These are phyloP conservation scores for Yarrowia sp. DNA, from an alignment of 805 yeast species.

Conservation along the genomic window DNA sequence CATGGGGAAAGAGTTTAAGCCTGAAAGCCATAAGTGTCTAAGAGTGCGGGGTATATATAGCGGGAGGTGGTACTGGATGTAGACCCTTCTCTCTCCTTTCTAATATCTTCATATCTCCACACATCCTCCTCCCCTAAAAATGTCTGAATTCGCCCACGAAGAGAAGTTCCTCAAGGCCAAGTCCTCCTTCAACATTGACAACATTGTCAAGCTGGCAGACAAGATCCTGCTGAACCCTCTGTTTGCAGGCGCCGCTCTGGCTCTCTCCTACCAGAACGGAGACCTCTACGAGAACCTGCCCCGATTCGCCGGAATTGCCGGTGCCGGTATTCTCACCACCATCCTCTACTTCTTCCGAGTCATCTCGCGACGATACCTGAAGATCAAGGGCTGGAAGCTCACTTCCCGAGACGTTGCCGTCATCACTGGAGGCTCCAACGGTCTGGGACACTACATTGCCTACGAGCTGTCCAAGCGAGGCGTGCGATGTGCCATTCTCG, in stretches of 20 bases:
- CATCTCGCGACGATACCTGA: slow-evolving; percentile 36
- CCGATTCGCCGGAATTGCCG: slow-evolving; percentile 33
- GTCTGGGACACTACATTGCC: slow-evolving; percentile 76
- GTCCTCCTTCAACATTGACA: slow-evolving; percentile 23
- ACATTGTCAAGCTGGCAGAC: slow-evolving; percentile 35
- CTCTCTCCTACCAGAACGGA: slow-evolving; percentile 36
- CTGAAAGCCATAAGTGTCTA: slow-evolving; percentile 1
- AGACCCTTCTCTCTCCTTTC: too few relatives aligned
- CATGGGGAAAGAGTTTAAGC: slow-evolving; percentile 34
- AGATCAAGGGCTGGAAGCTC: slow-evolving; percentile 39
- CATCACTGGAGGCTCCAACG: slow-evolving; percentile 84
- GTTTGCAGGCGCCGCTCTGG: slow-evolving; percentile 20
- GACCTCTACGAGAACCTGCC: slow-evolving; percentile 37
- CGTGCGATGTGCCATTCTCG: slow-evolving; percentile 67
- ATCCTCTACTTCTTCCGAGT: slow-evolving; percentile 36
- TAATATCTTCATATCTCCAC: neutral
- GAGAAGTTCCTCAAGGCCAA: slow-evolving; percentile 23
- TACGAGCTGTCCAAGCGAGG: slow-evolving; percentile 56
- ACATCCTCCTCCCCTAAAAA: neutral
- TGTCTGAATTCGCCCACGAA: slow-evolving; percentile 37
- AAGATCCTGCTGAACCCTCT: slow-evolving; percentile 34
- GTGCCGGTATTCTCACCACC: slow-evolving; percentile 22
- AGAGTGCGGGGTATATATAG: slow-evolving; percentile 32
- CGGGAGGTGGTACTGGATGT: too few relatives aligned
- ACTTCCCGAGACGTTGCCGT: slow-evolving; percentile 62